phyloP scores from a whole-genome alignment of 83 land plant genomes.

The Thuja plicata region DNA sequence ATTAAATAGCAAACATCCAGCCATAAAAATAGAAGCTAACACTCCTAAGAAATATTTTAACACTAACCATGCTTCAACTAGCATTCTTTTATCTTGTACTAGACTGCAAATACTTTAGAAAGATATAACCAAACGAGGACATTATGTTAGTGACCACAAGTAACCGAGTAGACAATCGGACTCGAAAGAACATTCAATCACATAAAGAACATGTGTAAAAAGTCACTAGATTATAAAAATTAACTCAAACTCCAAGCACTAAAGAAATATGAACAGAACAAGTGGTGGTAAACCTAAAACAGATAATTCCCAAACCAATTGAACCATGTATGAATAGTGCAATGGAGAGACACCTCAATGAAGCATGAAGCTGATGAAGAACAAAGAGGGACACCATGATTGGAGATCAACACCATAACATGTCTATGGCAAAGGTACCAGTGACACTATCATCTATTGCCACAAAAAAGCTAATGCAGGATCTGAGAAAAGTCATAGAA shows the following conservation, averaged over 20 bases:
- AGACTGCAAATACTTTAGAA: background rate
- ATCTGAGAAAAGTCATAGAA: background rate
- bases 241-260: background rate
- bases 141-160: background rate
- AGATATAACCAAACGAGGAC: background rate
- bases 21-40: background rate
- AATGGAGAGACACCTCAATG: background rate
- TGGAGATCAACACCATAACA: background rate
- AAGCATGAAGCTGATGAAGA: background rate
- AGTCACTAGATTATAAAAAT: background rate
- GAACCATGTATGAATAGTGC: background rate
- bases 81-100: background rate
- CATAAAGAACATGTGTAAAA: background rate
- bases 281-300: background rate
- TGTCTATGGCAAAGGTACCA: background rate
- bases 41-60: background rate
- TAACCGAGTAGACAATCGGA: background rate
- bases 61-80: background rate
- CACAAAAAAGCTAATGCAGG: background rate
- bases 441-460: background rate
- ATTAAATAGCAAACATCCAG: background rate
- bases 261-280: background rate
- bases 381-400: background rate
- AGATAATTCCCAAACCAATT: background rate
- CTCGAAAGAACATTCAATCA: background rate